A percentile compares a stretch with the other conserved stretches of the same genome.
Evolutionary conservation across 1,139 yeast genomes (phyloP).

Genomic region (Pichia sp.): DNA sequence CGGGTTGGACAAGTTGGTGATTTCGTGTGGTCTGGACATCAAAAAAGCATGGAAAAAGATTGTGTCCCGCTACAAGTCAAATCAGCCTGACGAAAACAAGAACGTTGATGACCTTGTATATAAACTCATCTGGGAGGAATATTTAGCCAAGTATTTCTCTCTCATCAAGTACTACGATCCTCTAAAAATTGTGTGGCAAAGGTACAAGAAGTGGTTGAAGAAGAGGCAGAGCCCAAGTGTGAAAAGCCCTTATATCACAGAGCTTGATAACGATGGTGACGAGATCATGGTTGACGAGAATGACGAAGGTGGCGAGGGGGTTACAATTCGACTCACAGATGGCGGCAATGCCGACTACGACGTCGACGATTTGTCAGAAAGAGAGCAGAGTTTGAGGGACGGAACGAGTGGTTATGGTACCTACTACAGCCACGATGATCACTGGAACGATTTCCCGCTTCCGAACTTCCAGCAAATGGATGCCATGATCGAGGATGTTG

Average conservation of each 20-base stretch:
- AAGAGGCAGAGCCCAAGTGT: slow-evolving; percentile 2
- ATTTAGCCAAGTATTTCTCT: slow-evolving; percentile 20
- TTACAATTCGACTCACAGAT: not conserved
- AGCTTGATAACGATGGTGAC: slow-evolving; percentile 17
- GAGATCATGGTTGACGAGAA: slow-evolving; percentile 14
- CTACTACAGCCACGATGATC: slow-evolving; percentile 19
- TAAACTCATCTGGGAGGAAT: slow-evolving; percentile 21
- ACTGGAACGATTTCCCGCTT: slow-evolving; percentile 5
- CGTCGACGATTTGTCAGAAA: slow-evolving; percentile 4
- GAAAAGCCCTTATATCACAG: slow-evolving; percentile 8
- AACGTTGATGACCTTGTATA: slow-evolving; percentile 15
- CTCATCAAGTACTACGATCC: slow-evolving; percentile 23
- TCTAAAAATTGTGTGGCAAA: slow-evolving; percentile 18
- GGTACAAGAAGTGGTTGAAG: slow-evolving; percentile 17
- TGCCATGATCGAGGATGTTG: slow-evolving; percentile 11
- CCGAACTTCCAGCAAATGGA: not conserved
- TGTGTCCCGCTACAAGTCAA: slow-evolving; percentile 11
- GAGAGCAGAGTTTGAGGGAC: slow-evolving; percentile 11
- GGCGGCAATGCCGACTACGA: slow-evolving; percentile 1
- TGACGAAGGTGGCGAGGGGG: not conserved
- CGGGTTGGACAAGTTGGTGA: slow-evolving; percentile 14
- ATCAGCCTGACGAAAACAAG: slow-evolving; percentile 3
- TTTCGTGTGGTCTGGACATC: slow-evolving; percentile 16
- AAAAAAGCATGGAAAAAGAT: slow-evolving; percentile 16
- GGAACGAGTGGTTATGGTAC: slow-evolving; percentile 22